A percentile compares a stretch with the other conserved stretches of the same genome.
phyloP scores from a whole-genome alignment of 306 rosid genomes.

The Notholithocarpus densiflorus region DNA sequence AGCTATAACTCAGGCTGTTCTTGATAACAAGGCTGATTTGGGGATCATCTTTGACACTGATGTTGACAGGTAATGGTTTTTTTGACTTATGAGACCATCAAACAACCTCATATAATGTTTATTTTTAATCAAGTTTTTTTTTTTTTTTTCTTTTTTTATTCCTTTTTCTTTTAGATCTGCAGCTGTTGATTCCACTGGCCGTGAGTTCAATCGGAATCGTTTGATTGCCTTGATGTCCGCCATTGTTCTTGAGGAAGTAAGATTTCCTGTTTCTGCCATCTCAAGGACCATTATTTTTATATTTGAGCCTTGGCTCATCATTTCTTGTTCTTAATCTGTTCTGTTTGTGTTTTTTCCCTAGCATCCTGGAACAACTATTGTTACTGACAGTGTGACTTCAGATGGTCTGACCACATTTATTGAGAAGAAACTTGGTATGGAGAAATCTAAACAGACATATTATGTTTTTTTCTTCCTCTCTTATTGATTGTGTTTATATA shows the following conservation, averaged over 20 bases:
- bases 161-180: constrained; percentile 68
- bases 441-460: constrained; percentile 18
- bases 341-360: constrained; percentile 27
- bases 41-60: constrained; percentile 98
- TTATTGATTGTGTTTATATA: background rate
- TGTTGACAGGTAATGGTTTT: constrained; percentile 67
- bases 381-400: constrained; percentile 97
- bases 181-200: constrained; percentile 89
- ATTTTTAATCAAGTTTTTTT: constrained; percentile 16
- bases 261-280: constrained; percentile 18
- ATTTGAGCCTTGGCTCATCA: background rate
- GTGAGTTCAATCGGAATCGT: constrained; percentile 86
- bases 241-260: constrained; percentile 91
- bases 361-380: constrained; percentile 96
- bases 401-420: constrained; percentile 91
- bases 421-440: constrained; percentile 86
- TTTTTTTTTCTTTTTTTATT: background rate
- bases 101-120: background rate
- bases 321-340: background rate
- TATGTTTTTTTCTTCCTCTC: background rate
- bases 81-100: constrained; percentile 5
- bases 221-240: constrained; percentile 95
- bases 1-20: constrained; percentile 91
- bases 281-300: constrained; percentile 5
- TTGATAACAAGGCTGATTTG: constrained; percentile 85